Conservation (phyloP, 108 stramenopile species). For the Seminavis robusta region DNA sequence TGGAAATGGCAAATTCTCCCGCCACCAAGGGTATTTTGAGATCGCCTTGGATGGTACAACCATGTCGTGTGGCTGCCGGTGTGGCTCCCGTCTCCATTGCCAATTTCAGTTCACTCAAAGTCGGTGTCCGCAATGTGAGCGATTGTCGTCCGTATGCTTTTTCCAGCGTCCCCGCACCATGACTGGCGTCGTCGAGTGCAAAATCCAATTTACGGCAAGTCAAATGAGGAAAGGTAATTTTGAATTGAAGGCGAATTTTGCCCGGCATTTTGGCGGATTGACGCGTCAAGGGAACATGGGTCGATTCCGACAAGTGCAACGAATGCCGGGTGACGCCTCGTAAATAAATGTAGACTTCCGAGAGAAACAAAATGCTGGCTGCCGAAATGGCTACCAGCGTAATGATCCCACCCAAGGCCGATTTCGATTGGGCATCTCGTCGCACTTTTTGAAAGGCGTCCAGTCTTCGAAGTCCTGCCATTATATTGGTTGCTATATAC, state of each 20-base stretch:
- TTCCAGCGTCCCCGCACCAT: not conserved
- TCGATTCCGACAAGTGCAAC: conserved; percentile 59
- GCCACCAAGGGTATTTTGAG: conserved; percentile 39
- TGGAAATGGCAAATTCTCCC: conserved; percentile 30
- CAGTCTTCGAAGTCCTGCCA: conserved; percentile 1
- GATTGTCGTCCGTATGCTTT: conserved; percentile 8
- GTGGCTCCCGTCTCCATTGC: conserved; percentile 29
- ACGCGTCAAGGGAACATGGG: conserved; percentile 28
- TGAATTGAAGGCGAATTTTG: conserved; percentile 43
- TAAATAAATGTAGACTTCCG: conserved; percentile 60
- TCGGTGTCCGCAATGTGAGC: conserved; percentile 1
- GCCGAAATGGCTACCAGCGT: conserved; percentile 58
- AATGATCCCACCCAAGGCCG: conserved; percentile 65
- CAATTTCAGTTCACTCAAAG: conserved; percentile 22
- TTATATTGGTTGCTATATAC: not conserved
- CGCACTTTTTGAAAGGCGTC: conserved; percentile 75
- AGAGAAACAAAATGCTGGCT: conserved; percentile 59
- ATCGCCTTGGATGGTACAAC: conserved; percentile 41
- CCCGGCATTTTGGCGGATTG: conserved; percentile 18
- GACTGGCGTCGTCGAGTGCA: conserved; percentile 47
- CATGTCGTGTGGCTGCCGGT: too few species aligned
- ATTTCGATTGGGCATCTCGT: conserved; percentile 61
- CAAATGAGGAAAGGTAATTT: conserved; percentile 75
- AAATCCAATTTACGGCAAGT: conserved; percentile 57
- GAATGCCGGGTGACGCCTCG: conserved; percentile 53